Evolutionary conservation across 2,329 filamentous ascomycete genomes (phyloP).

Genomic region (Hymenoscyphus infarciens): DNA sequence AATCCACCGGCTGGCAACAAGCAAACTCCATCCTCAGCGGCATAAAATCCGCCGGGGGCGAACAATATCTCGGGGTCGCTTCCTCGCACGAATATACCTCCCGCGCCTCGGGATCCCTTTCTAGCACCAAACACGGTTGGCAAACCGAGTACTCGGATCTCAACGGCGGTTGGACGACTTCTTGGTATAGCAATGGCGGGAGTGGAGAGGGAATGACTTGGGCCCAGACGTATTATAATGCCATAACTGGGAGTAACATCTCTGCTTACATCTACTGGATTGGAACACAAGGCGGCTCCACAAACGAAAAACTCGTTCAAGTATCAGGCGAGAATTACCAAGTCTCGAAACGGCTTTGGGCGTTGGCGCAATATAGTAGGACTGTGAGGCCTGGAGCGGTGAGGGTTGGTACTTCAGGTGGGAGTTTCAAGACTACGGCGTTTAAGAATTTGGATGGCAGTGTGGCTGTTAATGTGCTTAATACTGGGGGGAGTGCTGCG

Average conservation of each 20-base stretch:
- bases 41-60: constrained; percentile 38
- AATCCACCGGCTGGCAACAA: constrained; percentile 41
- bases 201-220: constrained; percentile 52
- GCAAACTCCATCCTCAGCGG: constrained; percentile 37
- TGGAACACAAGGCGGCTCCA: constrained; percentile 35
- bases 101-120: constrained; percentile 40
- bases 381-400: constrained; percentile 12
- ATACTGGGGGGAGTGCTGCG: constrained; percentile 15
- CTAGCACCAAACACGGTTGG: constrained; percentile 45
- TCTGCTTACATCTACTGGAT: constrained; percentile 55
- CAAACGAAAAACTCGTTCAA: constrained; percentile 36
- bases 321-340: constrained; percentile 5
- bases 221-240: constrained; percentile 52
- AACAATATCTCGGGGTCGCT: constrained; percentile 39
- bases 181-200: constrained; percentile 47
- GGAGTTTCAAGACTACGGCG: constrained; percentile 13
- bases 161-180: constrained; percentile 41
- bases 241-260: constrained; percentile 45
- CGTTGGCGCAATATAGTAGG: constrained; percentile 10
- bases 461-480: constrained; percentile 21
- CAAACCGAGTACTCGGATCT: constrained; percentile 49
- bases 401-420: constrained; percentile 8
- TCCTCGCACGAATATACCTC: constrained; percentile 42
- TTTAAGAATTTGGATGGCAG: constrained; percentile 24
- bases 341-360: constrained; percentile 20